Evolutionary conservation across 805 yeast genomes (phyloP).

Genomic region (Huiozyma sinensis): DNA sequence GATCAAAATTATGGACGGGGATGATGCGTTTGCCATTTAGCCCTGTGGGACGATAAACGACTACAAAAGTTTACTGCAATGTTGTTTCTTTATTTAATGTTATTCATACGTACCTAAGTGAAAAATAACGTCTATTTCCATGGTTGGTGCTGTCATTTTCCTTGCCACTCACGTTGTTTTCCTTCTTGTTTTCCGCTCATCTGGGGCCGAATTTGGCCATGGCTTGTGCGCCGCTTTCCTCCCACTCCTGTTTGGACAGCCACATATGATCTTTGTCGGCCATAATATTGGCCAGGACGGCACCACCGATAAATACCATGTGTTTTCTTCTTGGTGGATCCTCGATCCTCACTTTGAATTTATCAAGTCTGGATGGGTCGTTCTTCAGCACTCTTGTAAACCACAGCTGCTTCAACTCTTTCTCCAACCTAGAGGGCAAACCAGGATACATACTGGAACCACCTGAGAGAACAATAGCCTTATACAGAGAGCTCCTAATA

Average conservation of each 20-base stretch:
- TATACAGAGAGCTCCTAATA: slow-evolving; percentile 75
- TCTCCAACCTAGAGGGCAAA: slow-evolving; percentile 87
- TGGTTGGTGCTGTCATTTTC: no score
- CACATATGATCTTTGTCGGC: slow-evolving; percentile 98
- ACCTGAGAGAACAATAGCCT: slow-evolving; percentile 90
- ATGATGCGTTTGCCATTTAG: background rate
- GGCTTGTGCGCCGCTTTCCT: slow-evolving; percentile 84
- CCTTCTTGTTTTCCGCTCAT: slow-evolving; percentile 4
- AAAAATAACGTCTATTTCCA: no score
- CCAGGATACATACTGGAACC: slow-evolving; percentile 99
- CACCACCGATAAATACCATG: slow-evolving; percentile 98
- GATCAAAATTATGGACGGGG: slow-evolving; percentile 3
- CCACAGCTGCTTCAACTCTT: slow-evolving; percentile 95
- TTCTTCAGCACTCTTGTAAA: slow-evolving; percentile 76
- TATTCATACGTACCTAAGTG: no score
- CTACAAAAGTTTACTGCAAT: background rate
- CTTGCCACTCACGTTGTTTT: background rate
- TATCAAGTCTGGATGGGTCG: slow-evolving; percentile 75
- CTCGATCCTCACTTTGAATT: slow-evolving; percentile 92
- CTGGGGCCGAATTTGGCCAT: slow-evolving; percentile 88
- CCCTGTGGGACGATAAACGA: no score
- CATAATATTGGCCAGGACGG: slow-evolving; percentile 95
- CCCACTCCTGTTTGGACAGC: slow-evolving; percentile 95
- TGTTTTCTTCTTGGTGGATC: slow-evolving; percentile 98
- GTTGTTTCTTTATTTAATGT: background rate